These are phyloP conservation scores for Monosporascus cannonballus DNA, from an alignment of 2,329 filamentous ascomycete genomes.

Conservation along the genomic window DNA sequence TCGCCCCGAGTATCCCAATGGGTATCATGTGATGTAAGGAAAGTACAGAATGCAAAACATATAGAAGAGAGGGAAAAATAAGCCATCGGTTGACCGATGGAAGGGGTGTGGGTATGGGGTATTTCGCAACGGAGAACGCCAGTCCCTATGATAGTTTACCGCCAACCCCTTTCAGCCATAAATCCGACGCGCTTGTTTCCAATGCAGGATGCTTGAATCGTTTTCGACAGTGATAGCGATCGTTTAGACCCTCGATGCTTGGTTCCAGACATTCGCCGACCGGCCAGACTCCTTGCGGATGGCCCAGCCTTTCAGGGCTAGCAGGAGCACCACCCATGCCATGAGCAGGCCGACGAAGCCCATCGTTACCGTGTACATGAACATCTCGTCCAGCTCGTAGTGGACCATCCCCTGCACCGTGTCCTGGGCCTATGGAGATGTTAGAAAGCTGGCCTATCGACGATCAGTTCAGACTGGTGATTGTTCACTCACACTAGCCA, in stretches of 20 bases:
- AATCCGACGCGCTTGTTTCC: conserved; percentile 9
- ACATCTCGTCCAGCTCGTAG: conserved; percentile 81
- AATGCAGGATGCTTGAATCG: conserved; percentile 3
- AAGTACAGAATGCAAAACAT: conserved; percentile 19
- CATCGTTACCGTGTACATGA: conserved; percentile 83
- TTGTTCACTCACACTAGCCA: conserved; percentile 66
- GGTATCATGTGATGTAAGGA: conserved; percentile 26
- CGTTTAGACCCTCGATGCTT: conserved; percentile 10
- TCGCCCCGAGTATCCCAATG: conserved; percentile 10
- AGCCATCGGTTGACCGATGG: neutral
- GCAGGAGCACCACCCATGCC: conserved; percentile 72
- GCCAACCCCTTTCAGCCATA: too few species aligned
- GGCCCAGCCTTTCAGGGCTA: conserved; percentile 88
- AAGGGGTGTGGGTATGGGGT: conserved; percentile 6
- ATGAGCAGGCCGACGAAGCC: conserved; percentile 77
- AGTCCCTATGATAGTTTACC: conserved; percentile 2
- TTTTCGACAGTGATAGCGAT: neutral
- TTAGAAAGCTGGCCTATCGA: conserved; percentile 3
- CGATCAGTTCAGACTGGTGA: neutral
- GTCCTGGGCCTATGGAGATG: conserved; percentile 57
- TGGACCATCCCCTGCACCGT: conserved; percentile 71
- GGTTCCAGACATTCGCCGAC: conserved; percentile 10
- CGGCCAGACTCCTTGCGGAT: conserved; percentile 37
- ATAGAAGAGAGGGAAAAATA: conserved; percentile 1
- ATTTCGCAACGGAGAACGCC: conserved; percentile 11